Base-by-base conservation (phyloP, 805 yeast species). In the Ogataea populi-albae region DNA sequence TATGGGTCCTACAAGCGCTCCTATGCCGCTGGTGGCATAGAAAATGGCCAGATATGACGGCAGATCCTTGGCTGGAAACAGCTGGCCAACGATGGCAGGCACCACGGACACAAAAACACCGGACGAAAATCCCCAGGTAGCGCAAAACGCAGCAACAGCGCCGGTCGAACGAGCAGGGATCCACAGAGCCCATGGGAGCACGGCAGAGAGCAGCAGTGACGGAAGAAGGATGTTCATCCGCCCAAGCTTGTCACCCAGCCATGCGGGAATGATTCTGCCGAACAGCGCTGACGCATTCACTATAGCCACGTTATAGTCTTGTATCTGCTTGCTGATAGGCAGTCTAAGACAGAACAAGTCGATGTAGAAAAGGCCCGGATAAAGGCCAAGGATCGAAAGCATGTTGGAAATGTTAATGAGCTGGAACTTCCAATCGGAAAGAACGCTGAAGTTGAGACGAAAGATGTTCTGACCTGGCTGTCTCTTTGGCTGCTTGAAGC, bases 331-430 rank as follows among this genome's bases (percentile, higher is more conserved):
- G 16, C 77, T 68, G 44, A 68, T 73, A 32, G 71, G 69, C 5
- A 77, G 69, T 46, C 78, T 53, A 17, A 71, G 66, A 53, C 77
- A 76, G 37, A 75, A 59, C 23, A 74, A 60, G 24, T 75, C 69
- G 18, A 74, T 76, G 47, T 77, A 77, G 2, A 80, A 82, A 38
- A 76, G 64, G 55, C 74, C 66, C n/a, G 79, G 67, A 22, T 67
- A 57, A 7, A 66, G 32, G 1, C 48, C 45, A 12, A 55, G 24
- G 31, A 53, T 37, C 16, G 47, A 57, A 3, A 69, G 49, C 52
- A 68, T 73, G 17, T 66, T 50, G 2, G 59, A 49, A 17, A 66
- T 41, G 22, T 68, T 39, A 57, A 71, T 64, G 0, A 73, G 64
- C 10, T 57, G 54, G 23, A 63, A 56, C 15, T 40, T 43, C 34